phyloP scores from a whole-genome alignment of 2,329 filamentous ascomycete species.

The Colletotrichum plurivorum region DNA sequence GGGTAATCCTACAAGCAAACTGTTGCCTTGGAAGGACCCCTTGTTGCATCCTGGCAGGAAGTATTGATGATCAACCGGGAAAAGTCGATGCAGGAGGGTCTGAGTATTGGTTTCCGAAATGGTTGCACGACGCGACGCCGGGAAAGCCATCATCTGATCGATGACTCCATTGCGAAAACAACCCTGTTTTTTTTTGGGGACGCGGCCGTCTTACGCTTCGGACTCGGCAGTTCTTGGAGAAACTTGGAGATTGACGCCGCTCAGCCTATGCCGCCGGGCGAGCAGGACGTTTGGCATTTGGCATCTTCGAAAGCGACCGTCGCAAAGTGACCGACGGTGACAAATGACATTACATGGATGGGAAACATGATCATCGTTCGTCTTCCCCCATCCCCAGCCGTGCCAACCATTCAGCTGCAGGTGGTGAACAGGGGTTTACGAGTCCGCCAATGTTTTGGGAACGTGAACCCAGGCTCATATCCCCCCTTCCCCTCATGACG shows the following conservation, averaged over 20 bases:
- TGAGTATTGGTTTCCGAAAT: slow-evolving; percentile 27
- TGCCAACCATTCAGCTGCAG: slow-evolving; percentile 30
- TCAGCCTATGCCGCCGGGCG: slow-evolving; percentile 1
- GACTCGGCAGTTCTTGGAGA: slow-evolving; percentile 14
- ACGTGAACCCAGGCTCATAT: slow-evolving; percentile 14
- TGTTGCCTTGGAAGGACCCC: slow-evolving; percentile 25
- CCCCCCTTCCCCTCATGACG: slow-evolving; percentile 14
- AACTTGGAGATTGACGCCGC: slow-evolving; percentile 12
- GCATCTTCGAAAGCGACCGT: slow-evolving; percentile 4
- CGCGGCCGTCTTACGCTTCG: background rate
- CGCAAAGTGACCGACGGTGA: background rate
- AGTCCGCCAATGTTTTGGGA: slow-evolving; percentile 26
- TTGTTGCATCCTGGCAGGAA: slow-evolving; percentile 21
- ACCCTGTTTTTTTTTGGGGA: slow-evolving; percentile 26
- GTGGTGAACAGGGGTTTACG: background rate
- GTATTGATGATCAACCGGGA: slow-evolving; percentile 16
- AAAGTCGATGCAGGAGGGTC: background rate
- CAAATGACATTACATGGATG: slow-evolving; percentile 6
- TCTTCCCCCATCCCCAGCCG: slow-evolving; percentile 4
- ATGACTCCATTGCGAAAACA: slow-evolving; percentile 29
- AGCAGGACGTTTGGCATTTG: background rate
- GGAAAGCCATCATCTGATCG: slow-evolving; percentile 37
- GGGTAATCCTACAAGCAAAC: slow-evolving; percentile 7
- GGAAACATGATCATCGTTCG: slow-evolving; percentile 22
- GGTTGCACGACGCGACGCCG: slow-evolving; percentile 4